Base-by-base conservation (phyloP, 1,284 basidiomycete species). In the Apiotrichum siamense region DNA sequence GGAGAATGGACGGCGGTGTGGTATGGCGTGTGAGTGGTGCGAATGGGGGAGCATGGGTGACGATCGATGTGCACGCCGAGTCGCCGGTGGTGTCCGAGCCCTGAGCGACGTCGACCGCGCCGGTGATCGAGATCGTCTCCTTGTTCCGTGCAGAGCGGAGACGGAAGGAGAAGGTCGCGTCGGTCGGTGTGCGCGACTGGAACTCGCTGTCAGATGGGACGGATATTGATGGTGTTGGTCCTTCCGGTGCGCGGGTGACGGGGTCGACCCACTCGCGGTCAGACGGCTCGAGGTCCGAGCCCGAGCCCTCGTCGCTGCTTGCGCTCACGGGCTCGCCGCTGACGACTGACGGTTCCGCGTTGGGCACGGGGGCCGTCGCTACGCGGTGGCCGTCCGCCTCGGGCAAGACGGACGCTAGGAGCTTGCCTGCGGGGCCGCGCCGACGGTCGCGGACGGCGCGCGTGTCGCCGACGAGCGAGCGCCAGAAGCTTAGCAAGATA, bases 391-490 rank as follows among this genome's bases (percentile, higher is more conserved):
- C n/a, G n/a, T n/a, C n/a, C n/a, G n/a, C n/a, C n/a, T n/a, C n/a
- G n/a, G 35, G 33, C 21, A 38, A 18, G 13, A 36, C 37, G 24
- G 17, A 21, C 15, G 35, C 45, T n/a, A 47, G 45, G 2, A 25
- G 32, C 26, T 24, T 31, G 24, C n/a, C n/a, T n/a, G 23, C 23
- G 27, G n/a, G 33, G 20, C 24, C 23, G 26, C 44, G 38, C 17
- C 42, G 39, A 12, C 32, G 20, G 23, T 40, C 32, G 29, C 56
- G 52, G 13, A 54, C 65, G 11, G 70, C 67, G 18, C 70, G 53
- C 2, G 67, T 72, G 55, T 72, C 67, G 20, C 68, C 70, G 2
- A 72, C 70, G n/a, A 72, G 54, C 25, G 60, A 60, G 38, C 59
- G 47, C 70, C 70, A 72, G 49, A 72, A 67, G 12, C 64, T 53